Base-by-base conservation (phyloP, 2,329 filamentous ascomycete genomes). In the Aaosphaeria arxii region DNA sequence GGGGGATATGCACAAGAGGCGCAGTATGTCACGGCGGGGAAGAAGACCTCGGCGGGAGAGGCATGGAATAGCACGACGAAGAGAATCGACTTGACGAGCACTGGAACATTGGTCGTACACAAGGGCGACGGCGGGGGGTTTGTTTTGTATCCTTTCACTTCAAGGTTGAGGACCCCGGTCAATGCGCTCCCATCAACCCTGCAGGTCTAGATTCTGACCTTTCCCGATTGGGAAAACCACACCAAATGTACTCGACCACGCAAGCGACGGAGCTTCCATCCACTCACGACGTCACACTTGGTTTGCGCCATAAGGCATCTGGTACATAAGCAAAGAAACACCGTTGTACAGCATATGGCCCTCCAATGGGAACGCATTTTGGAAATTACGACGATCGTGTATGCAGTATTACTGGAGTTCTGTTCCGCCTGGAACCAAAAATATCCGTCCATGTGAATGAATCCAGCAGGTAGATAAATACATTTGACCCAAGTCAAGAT, bases 121-220 rank as follows among this genome's bases (percentile, higher is more conserved):
- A 44, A 46, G 40, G 47, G 49, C 49, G 47, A 45, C 40, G 11
- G 35, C 44, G 55, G 48, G 51, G 52, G 55, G 55, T 24, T 24
- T 66, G 64, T 64, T 64, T 32, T 47, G 45, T 43, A 31, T 46
- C 39, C 35, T 42, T 48, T 46, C 30, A 32, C 38, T 47, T 32
- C 29, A 35, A 45, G 35, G 43, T 39, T 50, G 48, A 24, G 48
- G 41, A 44, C 24, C 48, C 48, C 40, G n/a, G 47, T 48, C 42
- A n/a, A 36, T 13, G 33, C 33, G 33, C 33, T 13, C 7, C 11
- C 17, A 28, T 11, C 39, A 41, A 11, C 39, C 39, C 39, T 41
- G 39, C 39, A 17, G 11, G 33, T 11, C 33, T 9, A 9, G 9
- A 11, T 41, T 41, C 17, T 24, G 17, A 24, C 17, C 17, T 24